These are phyloP conservation scores for Xylaria intraflava DNA, from an alignment of 495 filamentous ascomycete genomes.

Conservation along the genomic window DNA sequence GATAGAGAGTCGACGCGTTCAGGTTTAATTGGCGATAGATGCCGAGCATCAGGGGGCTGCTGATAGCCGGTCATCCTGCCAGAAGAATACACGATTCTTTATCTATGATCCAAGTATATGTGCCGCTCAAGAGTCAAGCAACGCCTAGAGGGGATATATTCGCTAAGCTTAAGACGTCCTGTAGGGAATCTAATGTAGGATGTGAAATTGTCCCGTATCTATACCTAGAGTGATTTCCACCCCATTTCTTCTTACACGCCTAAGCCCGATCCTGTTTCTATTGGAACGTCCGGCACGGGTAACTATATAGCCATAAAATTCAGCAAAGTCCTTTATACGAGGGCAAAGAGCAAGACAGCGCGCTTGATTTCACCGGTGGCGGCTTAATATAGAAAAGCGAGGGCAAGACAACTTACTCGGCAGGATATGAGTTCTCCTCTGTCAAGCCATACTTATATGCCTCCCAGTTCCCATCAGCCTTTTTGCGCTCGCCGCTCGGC, in stretches of 20 bases:
- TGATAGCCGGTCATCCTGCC: background rate
- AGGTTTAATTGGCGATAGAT: background rate
- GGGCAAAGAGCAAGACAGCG: background rate
- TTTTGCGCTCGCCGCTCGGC: constrained; percentile 57
- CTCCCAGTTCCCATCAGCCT: constrained; percentile 38
- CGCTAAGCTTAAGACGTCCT: constrained; percentile 1
- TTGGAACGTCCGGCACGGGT: constrained; percentile 44
- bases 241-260: constrained; percentile 7
- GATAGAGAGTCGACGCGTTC: background rate
- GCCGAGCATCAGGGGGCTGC: background rate
- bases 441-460: constrained; percentile 50
- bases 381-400: background rate
- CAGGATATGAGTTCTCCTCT: constrained; percentile 50
- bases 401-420: constrained; percentile 41
- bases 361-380: background rate
- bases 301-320: constrained; percentile 21
- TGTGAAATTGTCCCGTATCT: constrained; percentile 16
- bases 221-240: constrained; percentile 9
- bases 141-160: background rate
- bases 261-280: constrained; percentile 20
- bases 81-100: no score
- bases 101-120: no score
- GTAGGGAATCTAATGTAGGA: constrained; percentile 24
- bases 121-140: background rate
- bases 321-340: background rate